phyloP scores from a whole-genome alignment of 345 rosid genomes.

The Limnanthes douglasii region DNA sequence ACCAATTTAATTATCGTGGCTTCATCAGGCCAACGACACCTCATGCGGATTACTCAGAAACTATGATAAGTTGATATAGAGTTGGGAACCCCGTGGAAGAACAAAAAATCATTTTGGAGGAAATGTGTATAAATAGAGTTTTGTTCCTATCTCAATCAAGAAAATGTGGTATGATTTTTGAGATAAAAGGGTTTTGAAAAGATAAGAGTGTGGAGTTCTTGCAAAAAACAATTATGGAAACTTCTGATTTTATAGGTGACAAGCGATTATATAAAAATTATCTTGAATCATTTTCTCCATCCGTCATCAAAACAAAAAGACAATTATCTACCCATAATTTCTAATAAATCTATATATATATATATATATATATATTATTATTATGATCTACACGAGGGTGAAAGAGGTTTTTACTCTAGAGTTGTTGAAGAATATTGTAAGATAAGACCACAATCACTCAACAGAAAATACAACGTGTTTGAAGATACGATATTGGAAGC shows the following conservation, averaged over 20 bases:
- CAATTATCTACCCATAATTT: no score
- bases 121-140: constrained; percentile 17
- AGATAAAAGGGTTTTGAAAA: constrained; percentile 22
- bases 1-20: constrained; percentile 17
- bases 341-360: no score
- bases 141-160: constrained; percentile 36
- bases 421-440: constrained; percentile 2
- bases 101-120: constrained; percentile 57
- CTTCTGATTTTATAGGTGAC: constrained; percentile 34
- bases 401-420: constrained; percentile 4
- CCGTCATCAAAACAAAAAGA: no score
- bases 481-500: not conserved
- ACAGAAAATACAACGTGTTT: not conserved
- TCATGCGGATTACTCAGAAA: constrained; percentile 49
- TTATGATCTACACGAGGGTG: no score
- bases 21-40: constrained; percentile 51
- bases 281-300: constrained; percentile 12
- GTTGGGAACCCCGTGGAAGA: constrained; percentile 57
- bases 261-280: constrained; percentile 21
- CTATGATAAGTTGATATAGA: constrained; percentile 36
- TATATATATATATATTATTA: no score
- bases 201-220: constrained; percentile 44
- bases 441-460: not conserved
- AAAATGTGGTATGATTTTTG: constrained; percentile 75
- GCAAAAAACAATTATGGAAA: constrained; percentile 14